These are phyloP conservation scores for Globisporangium alternatum DNA, from an alignment of 352 stramenopile genomes.

Conservation along the genomic window DNA sequence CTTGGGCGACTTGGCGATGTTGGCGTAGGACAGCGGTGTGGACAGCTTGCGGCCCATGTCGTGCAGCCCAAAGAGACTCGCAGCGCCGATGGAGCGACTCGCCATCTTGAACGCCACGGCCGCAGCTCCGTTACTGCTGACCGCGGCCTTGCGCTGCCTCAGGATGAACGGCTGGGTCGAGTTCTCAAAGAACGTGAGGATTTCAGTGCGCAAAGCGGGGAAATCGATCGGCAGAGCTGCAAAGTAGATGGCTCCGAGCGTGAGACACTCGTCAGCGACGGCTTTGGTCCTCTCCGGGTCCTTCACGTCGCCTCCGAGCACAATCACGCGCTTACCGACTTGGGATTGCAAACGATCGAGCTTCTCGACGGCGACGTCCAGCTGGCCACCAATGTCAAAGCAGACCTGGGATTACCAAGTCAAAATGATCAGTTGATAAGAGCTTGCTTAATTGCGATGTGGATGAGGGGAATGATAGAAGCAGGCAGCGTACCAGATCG, in stretches of 20 bases:
- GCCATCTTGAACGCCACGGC: conserved; percentile 23
- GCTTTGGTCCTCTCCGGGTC: conserved; percentile 30
- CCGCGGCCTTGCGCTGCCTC: conserved; percentile 36
- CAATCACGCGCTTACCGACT: conserved; percentile 46
- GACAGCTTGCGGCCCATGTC: conserved; percentile 34
- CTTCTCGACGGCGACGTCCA: conserved; percentile 43
- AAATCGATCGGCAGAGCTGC: conserved; percentile 59
- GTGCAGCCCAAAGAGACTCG: conserved; percentile 34
- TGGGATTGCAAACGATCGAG: conserved; percentile 33
- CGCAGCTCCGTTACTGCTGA: conserved; percentile 8
- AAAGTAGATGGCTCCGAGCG: conserved; percentile 57
- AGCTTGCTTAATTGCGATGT: too few species aligned
- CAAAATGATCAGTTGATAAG: neutral
- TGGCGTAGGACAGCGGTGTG: conserved; percentile 34
- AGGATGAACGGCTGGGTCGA: conserved; percentile 55
- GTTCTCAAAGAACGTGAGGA: conserved; percentile 53
- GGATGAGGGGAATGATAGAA: too few species aligned
- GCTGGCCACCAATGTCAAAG: conserved; percentile 52
- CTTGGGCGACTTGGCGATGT: conserved; percentile 19
- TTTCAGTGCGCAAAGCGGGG: conserved; percentile 44
- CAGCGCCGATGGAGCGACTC: conserved; percentile 36
- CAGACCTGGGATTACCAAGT: conserved; percentile 34
- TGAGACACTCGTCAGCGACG: conserved; percentile 41
- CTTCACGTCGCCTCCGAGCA: conserved; percentile 48
- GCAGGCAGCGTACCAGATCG: conserved; percentile 39